Percentiles rank a stretch among this genome's conserved stretches.
Conservation (phyloP, 352 stramenopile species). For the Peronospora farinosa region DNA sequence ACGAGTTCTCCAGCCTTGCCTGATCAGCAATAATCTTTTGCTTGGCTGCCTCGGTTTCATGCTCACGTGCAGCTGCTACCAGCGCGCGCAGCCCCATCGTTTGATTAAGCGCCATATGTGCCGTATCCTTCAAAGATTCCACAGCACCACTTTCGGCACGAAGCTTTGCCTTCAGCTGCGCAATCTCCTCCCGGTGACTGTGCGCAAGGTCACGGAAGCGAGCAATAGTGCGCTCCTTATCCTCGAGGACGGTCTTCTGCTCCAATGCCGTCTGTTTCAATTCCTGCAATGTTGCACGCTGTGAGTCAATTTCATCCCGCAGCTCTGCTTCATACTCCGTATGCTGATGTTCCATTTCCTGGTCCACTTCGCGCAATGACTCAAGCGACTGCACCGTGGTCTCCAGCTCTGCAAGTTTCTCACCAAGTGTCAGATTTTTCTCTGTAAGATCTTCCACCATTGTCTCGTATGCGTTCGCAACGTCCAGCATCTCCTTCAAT, state of each 20-base stretch:
- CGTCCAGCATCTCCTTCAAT: conserved; percentile 81
- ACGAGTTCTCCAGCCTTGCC: conserved; percentile 57
- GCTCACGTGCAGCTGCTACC: conserved; percentile 49
- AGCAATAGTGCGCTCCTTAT: conserved; percentile 75
- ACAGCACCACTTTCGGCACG: conserved; percentile 60
- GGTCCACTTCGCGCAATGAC: conserved; percentile 72
- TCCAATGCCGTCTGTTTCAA: conserved; percentile 46
- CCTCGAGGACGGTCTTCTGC: conserved; percentile 57
- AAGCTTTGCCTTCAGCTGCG: conserved; percentile 65
- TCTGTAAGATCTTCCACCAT: conserved; percentile 87
- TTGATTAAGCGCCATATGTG: conserved; percentile 66
- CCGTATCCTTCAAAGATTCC: conserved; percentile 67
- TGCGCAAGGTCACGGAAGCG: conserved; percentile 71
- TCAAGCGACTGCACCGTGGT: conserved; percentile 68
- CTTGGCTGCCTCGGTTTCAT: conserved; percentile 63
- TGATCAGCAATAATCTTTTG: conserved; percentile 64
- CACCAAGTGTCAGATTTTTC: conserved; percentile 80
- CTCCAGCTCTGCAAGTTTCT: conserved; percentile 75
- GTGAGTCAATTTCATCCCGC: conserved; percentile 55
- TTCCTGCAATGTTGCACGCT: conserved; percentile 47
- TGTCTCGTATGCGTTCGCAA: conserved; percentile 80
- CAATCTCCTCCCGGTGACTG: conserved; percentile 66
- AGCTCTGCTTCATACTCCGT: conserved; percentile 77
- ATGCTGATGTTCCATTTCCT: conserved; percentile 88
- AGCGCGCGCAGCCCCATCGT: conserved; percentile 64